Percentiles rank a stretch among this genome's conserved stretches.
Conservation (phyloP, 768 basidiomycete genomes). For the Dioszegia aurantiaca region DNA sequence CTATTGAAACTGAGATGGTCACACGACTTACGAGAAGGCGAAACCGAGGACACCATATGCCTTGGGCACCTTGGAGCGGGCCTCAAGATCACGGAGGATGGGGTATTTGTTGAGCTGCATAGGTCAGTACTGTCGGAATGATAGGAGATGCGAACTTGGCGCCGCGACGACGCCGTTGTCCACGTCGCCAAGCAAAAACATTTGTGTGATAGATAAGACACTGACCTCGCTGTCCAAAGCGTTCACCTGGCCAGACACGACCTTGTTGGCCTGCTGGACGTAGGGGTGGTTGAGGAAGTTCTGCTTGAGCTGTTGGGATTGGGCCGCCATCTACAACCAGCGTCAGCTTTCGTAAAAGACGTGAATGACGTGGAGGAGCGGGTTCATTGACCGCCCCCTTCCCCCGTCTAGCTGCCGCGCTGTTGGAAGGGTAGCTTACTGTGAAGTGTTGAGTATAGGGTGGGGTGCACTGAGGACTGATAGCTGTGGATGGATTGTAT, state of each 20-base stretch:
- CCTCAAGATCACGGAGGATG: slow-evolving; percentile 75
- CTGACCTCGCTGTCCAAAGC: slow-evolving; percentile 96
- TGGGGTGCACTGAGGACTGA: too few relatives aligned
- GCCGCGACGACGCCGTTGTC: too few relatives aligned
- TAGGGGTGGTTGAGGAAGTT: slow-evolving; percentile 84
- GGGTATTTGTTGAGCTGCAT: slow-evolving; percentile 71
- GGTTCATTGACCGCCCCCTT: too few relatives aligned
- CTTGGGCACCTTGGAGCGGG: slow-evolving; percentile 89
- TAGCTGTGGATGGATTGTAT: too few relatives aligned
- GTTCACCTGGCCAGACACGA: slow-evolving; percentile 72
- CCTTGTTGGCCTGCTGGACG: slow-evolving; percentile 76
- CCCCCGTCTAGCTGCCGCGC: too few relatives aligned
- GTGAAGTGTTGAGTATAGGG: too few relatives aligned
- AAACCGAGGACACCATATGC: slow-evolving; percentile 78
- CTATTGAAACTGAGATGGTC: not conserved
- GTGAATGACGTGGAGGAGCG: not conserved
- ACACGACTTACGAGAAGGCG: slow-evolving; percentile 62
- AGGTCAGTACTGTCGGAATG: slow-evolving; percentile 5
- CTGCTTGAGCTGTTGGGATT: slow-evolving; percentile 56
- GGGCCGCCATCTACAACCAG: slow-evolving; percentile 14
- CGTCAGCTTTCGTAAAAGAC: not conserved
- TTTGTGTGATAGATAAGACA: slow-evolving; percentile 16
- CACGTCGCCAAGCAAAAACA: not conserved
- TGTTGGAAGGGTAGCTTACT: too few relatives aligned
- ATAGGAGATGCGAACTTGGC: too few relatives aligned